Evolutionary conservation across 306 rosid genomes (phyloP).

Genomic region (Abrus precatorius): DNA sequence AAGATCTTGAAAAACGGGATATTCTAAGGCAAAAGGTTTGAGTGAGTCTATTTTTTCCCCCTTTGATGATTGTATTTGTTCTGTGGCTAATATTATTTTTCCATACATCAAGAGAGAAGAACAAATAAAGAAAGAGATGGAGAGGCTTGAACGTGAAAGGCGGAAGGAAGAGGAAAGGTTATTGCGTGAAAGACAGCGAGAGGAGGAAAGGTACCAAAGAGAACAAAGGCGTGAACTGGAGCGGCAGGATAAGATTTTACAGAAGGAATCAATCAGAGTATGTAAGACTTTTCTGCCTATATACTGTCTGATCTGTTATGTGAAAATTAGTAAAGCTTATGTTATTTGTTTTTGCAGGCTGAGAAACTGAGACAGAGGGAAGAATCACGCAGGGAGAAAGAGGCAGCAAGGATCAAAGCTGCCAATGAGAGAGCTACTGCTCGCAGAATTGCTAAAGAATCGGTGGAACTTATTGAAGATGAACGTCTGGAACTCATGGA

Average conservation of each 20-base stretch:
- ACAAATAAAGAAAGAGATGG: conserved; percentile 74
- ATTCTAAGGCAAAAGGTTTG: conserved; percentile 77
- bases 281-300: conserved; percentile 47
- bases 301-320: conserved; percentile 15
- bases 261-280: conserved; percentile 77
- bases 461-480: conserved; percentile 78
- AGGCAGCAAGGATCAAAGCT: conserved; percentile 78
- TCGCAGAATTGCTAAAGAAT: conserved; percentile 77
- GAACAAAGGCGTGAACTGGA: conserved; percentile 80
- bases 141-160: conserved; percentile 79
- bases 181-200: conserved; percentile 78
- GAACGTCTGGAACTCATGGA: conserved; percentile 85
- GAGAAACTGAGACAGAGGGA: conserved; percentile 83
- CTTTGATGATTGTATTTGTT: conserved; percentile 26
- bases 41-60: conserved; percentile 1
- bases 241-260: conserved; percentile 74
- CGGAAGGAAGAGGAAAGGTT: conserved; percentile 80
- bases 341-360: conserved; percentile 54
- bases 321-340: conserved; percentile 41
- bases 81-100: conserved; percentile 43
- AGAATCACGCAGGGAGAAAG: conserved; percentile 72
- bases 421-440: conserved; percentile 76
- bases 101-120: conserved; percentile 71
- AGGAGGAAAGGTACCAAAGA: conserved; percentile 77
- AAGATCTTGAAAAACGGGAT: conserved; percentile 85